These are phyloP conservation scores for Botryotinia convoluta DNA, from an alignment of 2,329 filamentous ascomycete genomes.

Conservation along the genomic window DNA sequence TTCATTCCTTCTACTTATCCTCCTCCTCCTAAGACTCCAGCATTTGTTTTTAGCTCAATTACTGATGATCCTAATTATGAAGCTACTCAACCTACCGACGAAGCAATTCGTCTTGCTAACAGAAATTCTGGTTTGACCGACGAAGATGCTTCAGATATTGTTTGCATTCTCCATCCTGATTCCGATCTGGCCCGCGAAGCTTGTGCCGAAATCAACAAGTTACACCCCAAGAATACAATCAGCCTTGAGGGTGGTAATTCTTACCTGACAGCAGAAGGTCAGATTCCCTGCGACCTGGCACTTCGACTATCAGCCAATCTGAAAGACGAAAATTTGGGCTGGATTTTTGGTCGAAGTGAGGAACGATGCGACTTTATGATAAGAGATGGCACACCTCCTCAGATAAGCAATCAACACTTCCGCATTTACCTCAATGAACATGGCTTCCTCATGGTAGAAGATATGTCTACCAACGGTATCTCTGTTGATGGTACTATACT, in stretches of 20 bases:
- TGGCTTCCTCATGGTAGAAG: slow-evolving; percentile 86
- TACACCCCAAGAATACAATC: slow-evolving; percentile 59
- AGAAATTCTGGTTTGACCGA: slow-evolving; percentile 81
- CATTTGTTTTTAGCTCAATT: slow-evolving; percentile 3
- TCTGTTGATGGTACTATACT: slow-evolving; percentile 74
- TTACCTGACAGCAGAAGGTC: slow-evolving; percentile 27
- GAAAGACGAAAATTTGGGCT: slow-evolving; percentile 69
- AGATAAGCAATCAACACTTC: slow-evolving; percentile 94
- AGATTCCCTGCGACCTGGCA: slow-evolving; percentile 60
- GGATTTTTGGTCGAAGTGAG: slow-evolving; percentile 79
- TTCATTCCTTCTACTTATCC: slow-evolving; percentile 12
- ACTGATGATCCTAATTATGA: slow-evolving; percentile 29
- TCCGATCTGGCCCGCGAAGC: slow-evolving; percentile 70
- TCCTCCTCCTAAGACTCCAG: not conserved
- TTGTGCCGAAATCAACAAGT: slow-evolving; percentile 49
- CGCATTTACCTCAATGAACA: slow-evolving; percentile 87
- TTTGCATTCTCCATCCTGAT: slow-evolving; percentile 82
- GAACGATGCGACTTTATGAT: slow-evolving; percentile 69
- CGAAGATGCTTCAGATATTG: slow-evolving; percentile 80
- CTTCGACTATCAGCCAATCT: slow-evolving; percentile 73
- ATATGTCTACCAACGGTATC: slow-evolving; percentile 94
- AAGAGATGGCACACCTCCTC: slow-evolving; percentile 62
- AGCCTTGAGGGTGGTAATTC: slow-evolving; percentile 45
- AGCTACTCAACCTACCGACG: slow-evolving; percentile 77
- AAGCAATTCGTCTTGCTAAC: slow-evolving; percentile 74